These are phyloP conservation scores for Daedaleopsis nitida DNA, from an alignment of 768 basidiomycete genomes.

Conservation along the genomic window DNA sequence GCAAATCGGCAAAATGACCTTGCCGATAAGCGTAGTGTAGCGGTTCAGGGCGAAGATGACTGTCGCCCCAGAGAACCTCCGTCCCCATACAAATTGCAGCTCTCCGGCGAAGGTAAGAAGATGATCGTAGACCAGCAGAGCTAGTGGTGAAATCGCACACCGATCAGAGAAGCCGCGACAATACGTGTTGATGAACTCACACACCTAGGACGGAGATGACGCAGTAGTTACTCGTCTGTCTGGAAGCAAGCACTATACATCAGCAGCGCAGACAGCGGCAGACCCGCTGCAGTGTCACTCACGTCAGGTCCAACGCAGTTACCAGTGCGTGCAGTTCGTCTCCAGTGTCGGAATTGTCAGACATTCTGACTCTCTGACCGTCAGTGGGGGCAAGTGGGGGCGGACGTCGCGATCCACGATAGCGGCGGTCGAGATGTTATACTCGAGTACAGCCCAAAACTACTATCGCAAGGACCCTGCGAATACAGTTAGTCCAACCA, in stretches of 20 bases:
- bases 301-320: background rate
- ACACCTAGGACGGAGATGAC: background rate
- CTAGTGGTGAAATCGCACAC: background rate
- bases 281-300: background rate
- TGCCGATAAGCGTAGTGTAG: constrained; percentile 8
- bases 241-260: background rate
- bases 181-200: background rate
- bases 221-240: background rate
- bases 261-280: background rate
- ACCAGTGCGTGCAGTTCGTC: background rate
- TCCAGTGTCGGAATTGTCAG: background rate
- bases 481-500: too few species aligned
- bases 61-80: constrained; percentile 18
- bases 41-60: constrained; percentile 18
- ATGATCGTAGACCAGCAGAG: constrained; percentile 15
- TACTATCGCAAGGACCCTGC: too few species aligned
- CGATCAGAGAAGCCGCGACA: background rate
- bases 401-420: background rate
- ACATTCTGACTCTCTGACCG: background rate
- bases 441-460: too few species aligned
- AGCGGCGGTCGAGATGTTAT: background rate
- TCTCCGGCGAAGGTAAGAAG: constrained; percentile 11
- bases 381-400: too few species aligned
- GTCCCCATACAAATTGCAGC: constrained; percentile 14
- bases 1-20: constrained; percentile 5